phyloP scores from a whole-genome alignment of 2,329 filamentous ascomycete genomes.

The Penicillium freii region DNA sequence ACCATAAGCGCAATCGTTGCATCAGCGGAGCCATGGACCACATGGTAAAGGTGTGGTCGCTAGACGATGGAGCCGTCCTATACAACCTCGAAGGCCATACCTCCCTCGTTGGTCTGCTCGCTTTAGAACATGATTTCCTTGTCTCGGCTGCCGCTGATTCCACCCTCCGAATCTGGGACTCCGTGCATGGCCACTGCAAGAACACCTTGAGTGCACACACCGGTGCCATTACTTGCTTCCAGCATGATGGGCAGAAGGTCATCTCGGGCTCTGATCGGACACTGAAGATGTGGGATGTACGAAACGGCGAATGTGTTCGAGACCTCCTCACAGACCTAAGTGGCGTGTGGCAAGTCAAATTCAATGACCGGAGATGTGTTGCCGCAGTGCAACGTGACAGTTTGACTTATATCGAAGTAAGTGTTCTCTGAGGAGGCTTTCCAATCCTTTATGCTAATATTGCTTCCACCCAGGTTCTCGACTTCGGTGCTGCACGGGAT shows the following conservation, averaged over 20 bases:
- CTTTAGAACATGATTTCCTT: conserved; percentile 82
- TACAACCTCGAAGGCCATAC: conserved; percentile 91
- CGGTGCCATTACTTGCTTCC: conserved; percentile 96
- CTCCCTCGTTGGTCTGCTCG: conserved; percentile 85
- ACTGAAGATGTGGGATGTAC: conserved; percentile 97
- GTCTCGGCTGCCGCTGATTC: conserved; percentile 95
- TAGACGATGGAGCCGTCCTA: conserved; percentile 78
- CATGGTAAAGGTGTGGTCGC: conserved; percentile 94
- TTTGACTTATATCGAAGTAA: conserved; percentile 92
- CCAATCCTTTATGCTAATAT: conserved; percentile 12
- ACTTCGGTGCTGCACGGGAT: conserved; percentile 92
- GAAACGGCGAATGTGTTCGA: conserved; percentile 85
- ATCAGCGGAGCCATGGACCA: conserved; percentile 99
- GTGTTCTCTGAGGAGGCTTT: conserved; percentile 30
- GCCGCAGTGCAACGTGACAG: conserved; percentile 92
- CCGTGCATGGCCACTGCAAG: conserved; percentile 85
- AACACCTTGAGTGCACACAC: conserved; percentile 90
- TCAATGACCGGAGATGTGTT: conserved; percentile 91
- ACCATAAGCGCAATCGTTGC: conserved; percentile 86
- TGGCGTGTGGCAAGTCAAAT: conserved; percentile 99
- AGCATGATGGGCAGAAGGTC: conserved; percentile 94
- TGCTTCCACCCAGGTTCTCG: conserved; percentile 68
- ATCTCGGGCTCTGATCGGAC: conserved; percentile 95
- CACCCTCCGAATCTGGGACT: conserved; percentile 95
- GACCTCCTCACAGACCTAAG: conserved; percentile 90